A percentile compares a stretch with the other conserved stretches of the same genome.
These are phyloP conservation scores for Candolleomyces efflorescens DNA, from an alignment of 768 basidiomycete species.

Conservation along the genomic window DNA sequence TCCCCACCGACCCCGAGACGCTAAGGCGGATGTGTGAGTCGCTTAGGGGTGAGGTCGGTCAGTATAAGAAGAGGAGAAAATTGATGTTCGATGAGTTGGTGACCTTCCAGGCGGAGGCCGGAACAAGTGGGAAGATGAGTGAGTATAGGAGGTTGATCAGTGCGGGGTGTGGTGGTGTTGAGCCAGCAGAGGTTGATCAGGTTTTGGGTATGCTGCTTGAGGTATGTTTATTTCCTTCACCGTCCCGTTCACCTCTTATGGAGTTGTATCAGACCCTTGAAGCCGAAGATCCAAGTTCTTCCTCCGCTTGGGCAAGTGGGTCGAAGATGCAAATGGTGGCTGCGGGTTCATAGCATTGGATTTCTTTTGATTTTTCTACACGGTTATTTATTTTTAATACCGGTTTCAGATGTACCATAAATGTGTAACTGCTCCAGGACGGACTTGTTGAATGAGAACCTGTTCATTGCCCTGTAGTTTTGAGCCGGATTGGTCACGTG, in stretches of 20 bases:
- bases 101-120: slow-evolving; percentile 82
- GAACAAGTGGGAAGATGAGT: slow-evolving; percentile 83
- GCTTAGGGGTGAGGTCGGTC: slow-evolving; percentile 60
- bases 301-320: slow-evolving; percentile 45
- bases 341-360: slow-evolving; percentile 17
- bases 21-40: slow-evolving; percentile 52
- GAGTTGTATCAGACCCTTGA: slow-evolving; percentile 59
- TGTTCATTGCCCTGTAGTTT: no score
- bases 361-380: slow-evolving; percentile 5
- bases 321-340: slow-evolving; percentile 23
- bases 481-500: no score
- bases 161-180: slow-evolving; percentile 84
- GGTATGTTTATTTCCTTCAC: slow-evolving; percentile 36
- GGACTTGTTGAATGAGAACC: not conserved
- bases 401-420: not conserved
- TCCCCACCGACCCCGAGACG: slow-evolving; percentile 54
- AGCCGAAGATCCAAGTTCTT: slow-evolving; percentile 72
- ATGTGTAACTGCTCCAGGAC: not conserved
- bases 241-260: not conserved
- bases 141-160: slow-evolving; percentile 89
- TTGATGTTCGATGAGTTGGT: slow-evolving; percentile 73
- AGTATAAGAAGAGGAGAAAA: slow-evolving; percentile 64
- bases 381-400: slow-evolving; percentile 2
- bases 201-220: slow-evolving; percentile 83
- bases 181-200: slow-evolving; percentile 83